These are phyloP conservation scores for Bolboschoenoplectus hybrid DNA, from an alignment of 202 grass and related monocot species.

Conservation along the genomic window DNA sequence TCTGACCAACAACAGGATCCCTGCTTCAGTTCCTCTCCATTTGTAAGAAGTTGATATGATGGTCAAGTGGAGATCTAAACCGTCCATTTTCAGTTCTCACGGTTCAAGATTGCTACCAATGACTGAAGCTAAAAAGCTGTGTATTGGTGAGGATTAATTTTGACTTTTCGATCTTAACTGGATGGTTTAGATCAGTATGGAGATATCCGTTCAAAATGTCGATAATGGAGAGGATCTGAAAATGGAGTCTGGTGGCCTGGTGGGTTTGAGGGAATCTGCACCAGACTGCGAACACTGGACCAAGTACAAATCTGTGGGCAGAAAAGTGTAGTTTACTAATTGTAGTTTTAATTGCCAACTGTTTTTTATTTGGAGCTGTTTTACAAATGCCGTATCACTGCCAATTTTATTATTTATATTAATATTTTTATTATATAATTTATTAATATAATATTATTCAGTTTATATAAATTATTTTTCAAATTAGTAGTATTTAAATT, in stretches of 20 bases:
- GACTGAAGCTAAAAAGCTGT: background rate
- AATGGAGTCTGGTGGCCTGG: background rate
- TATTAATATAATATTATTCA: too few relatives aligned
- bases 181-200: background rate
- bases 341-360: background rate
- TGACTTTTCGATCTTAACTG: background rate
- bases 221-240: background rate
- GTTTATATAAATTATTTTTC: too few relatives aligned
- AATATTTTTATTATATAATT: too few relatives aligned
- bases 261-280: background rate
- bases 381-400: too few relatives aligned
- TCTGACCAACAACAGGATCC: background rate
- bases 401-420: too few relatives aligned
- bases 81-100: background rate
- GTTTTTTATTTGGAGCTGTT: too few relatives aligned
- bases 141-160: background rate
- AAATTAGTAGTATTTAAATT: too few relatives aligned
- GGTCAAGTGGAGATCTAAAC: too few relatives aligned
- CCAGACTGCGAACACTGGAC: background rate
- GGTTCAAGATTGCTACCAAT: background rate
- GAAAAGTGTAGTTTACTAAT: background rate
- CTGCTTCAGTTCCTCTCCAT: background rate
- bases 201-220: background rate
- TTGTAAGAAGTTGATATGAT: background rate
- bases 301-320: slow-evolving; percentile 25